phyloP scores from a whole-genome alignment of 352 stramenopile species.

The Globisporangium camurandrum region DNA sequence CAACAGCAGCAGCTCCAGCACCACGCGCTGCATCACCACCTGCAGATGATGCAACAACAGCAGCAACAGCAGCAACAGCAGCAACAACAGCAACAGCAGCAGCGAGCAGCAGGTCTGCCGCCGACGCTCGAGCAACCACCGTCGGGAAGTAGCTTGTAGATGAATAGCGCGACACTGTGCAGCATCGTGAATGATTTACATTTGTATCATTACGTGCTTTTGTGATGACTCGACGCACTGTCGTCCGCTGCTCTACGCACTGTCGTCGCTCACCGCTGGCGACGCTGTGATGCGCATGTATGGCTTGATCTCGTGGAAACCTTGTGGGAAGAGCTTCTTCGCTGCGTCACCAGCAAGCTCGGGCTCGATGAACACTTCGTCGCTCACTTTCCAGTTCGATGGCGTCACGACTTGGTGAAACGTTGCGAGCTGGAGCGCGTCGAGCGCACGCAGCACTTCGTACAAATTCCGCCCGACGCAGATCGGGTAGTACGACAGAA shows the following conservation, averaged over 20 bases:
- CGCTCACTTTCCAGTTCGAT: conserved; percentile 82
- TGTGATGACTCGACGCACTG: no score
- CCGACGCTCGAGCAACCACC: conserved; percentile 9
- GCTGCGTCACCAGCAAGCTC: conserved; percentile 49
- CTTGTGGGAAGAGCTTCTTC: conserved; percentile 73
- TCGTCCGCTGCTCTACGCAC: conserved; percentile 17
- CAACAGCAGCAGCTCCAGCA: conserved; percentile 45
- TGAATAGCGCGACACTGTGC: no score
- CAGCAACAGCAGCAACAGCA: conserved; percentile 34
- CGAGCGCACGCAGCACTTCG: conserved; percentile 60
- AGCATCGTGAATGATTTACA: no score
- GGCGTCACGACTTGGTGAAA: conserved; percentile 76
- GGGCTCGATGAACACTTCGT: conserved; percentile 81
- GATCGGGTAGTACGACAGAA: conserved; percentile 61
- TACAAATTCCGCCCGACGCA: conserved; percentile 75
- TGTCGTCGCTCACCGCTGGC: conserved; percentile 50
- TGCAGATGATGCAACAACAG: conserved; percentile 41
- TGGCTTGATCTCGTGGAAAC: conserved; percentile 76
- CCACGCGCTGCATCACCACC: conserved; percentile 29
- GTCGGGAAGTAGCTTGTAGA: no score
- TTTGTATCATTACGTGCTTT: no score
- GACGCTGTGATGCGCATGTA: conserved; percentile 73
- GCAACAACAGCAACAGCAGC: conserved; percentile 30
- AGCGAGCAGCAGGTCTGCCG: conserved; percentile 15
- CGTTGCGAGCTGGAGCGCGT: conserved; percentile 61